Conservation (phyloP, 371 early-diverging fungal species). For the Actinomortierella ambigua region DNA sequence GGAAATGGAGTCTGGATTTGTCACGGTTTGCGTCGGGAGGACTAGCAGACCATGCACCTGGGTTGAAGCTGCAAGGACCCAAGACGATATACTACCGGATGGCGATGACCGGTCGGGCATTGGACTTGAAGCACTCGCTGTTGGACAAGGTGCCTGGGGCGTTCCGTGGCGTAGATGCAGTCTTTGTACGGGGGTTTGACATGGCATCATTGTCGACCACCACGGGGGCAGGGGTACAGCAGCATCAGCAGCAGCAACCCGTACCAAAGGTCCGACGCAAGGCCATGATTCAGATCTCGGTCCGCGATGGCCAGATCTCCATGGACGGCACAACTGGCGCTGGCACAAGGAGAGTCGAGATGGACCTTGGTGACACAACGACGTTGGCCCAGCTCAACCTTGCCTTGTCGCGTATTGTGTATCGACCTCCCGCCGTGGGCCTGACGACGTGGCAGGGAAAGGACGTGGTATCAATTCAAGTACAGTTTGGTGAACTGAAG, state of each 20-base stretch:
- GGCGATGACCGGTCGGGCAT: constrained; percentile 8
- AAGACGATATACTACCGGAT: constrained; percentile 41
- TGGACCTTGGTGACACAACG: constrained; percentile 34
- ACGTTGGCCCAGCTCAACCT: constrained; percentile 36
- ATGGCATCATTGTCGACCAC: no score
- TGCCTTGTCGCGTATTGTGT: constrained; percentile 34
- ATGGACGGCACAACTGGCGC: constrained; percentile 13
- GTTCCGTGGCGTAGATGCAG: constrained; percentile 59
- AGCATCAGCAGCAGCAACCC: neutral
- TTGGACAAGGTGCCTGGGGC: constrained; percentile 53
- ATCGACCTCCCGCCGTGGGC: constrained; percentile 11
- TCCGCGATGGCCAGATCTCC: constrained; percentile 16
- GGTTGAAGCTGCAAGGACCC: constrained; percentile 31
- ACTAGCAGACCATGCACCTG: constrained; percentile 10
- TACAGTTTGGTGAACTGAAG: constrained; percentile 29
- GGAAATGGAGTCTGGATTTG: constrained; percentile 57
- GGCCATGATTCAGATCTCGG: constrained; percentile 16
- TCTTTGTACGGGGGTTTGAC: constrained; percentile 55
- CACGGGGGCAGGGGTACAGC: no score
- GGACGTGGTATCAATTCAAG: constrained; percentile 28
- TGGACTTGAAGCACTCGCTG: constrained; percentile 7
- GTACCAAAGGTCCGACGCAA: constrained; percentile 11
- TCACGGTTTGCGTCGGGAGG: neutral
- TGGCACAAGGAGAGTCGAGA: constrained; percentile 21
- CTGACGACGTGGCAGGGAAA: constrained; percentile 5